Conservation (phyloP, 1,139 yeast genomes). For the Pichia kudriavzevii region DNA sequence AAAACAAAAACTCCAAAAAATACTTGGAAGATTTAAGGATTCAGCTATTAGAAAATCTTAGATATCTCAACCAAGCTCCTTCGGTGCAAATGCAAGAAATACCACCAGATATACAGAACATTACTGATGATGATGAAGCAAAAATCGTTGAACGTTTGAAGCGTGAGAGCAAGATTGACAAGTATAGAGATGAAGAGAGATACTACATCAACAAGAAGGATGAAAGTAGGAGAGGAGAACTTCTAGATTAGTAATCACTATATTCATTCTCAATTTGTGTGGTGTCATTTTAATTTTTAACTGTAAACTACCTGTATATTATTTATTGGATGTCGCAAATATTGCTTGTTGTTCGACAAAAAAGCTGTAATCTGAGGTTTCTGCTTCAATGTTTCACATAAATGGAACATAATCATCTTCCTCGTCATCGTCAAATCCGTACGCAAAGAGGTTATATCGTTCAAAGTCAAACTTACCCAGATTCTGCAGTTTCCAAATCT, state of each 20-base stretch:
- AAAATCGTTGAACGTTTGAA: constrained; percentile 40
- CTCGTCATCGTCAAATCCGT: constrained; percentile 17
- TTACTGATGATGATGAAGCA: constrained; percentile 54
- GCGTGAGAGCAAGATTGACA: constrained; percentile 38
- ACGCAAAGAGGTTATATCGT: constrained; percentile 23
- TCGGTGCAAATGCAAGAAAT: constrained; percentile 87
- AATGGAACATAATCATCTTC: constrained; percentile 29
- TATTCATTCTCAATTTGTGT: too few species aligned
- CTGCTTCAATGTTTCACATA: constrained; percentile 18
- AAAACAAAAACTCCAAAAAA: constrained; percentile 78
- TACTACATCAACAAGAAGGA: constrained; percentile 34
- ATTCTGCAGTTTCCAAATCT: constrained; percentile 36
- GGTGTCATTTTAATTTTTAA: too few species aligned
- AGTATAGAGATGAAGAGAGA: constrained; percentile 32
- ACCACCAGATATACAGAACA: constrained; percentile 76
- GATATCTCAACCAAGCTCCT: constrained; percentile 86
- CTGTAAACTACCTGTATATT: constrained; percentile 6
- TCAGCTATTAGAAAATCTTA: constrained; percentile 71
- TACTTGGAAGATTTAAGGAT: constrained; percentile 75
- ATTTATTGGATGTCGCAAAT: too few species aligned
- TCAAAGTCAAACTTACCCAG: constrained; percentile 39
- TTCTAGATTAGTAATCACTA: constrained; percentile 22
- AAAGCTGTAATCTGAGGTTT: too few species aligned
- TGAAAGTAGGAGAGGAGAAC: constrained; percentile 30
- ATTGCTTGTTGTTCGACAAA: too few species aligned